phyloP scores from a whole-genome alignment of 2,329 filamentous ascomycete species.

The Periconia macrospinosa region DNA sequence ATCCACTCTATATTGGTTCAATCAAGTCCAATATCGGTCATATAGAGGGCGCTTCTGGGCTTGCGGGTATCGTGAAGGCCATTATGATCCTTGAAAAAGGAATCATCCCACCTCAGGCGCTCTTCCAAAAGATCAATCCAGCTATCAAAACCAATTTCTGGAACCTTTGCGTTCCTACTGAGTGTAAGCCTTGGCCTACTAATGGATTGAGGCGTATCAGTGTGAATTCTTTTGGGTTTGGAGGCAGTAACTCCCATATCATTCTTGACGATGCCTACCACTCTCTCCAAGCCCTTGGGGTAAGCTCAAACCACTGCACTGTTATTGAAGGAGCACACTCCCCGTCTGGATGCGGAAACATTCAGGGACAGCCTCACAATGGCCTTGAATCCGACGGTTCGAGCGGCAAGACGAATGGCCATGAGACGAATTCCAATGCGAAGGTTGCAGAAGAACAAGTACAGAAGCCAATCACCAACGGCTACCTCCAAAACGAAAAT shows the following conservation, averaged over 20 bases:
- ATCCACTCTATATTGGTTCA: slow-evolving; percentile 7
- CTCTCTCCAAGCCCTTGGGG: background rate
- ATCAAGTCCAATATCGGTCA: slow-evolving; percentile 25
- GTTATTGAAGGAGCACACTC: no score
- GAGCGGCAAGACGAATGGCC: no score
- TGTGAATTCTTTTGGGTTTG: slow-evolving; percentile 28
- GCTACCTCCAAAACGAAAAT: no score
- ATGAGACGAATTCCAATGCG: no score
- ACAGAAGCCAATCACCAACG: no score
- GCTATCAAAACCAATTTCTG: slow-evolving; percentile 10
- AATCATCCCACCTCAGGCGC: slow-evolving; percentile 31
- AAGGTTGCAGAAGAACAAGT: no score
- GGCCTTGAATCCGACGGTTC: no score
- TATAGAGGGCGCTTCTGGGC: slow-evolving; percentile 19
- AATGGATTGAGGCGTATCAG: slow-evolving; percentile 13
- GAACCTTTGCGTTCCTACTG: slow-evolving; percentile 10
- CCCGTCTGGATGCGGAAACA: no score
- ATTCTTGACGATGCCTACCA: slow-evolving; percentile 19
- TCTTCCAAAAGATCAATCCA: slow-evolving; percentile 36
- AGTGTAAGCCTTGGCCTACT: slow-evolving; percentile 15
- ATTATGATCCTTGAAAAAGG: slow-evolving; percentile 35
- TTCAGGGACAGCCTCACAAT: no score
- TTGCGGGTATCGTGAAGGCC: slow-evolving; percentile 27
- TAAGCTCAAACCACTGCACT: background rate
- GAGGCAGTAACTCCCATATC: slow-evolving; percentile 23